Base-by-base conservation (phyloP, 805 yeast species). In the Ogataea salicorniae region DNA sequence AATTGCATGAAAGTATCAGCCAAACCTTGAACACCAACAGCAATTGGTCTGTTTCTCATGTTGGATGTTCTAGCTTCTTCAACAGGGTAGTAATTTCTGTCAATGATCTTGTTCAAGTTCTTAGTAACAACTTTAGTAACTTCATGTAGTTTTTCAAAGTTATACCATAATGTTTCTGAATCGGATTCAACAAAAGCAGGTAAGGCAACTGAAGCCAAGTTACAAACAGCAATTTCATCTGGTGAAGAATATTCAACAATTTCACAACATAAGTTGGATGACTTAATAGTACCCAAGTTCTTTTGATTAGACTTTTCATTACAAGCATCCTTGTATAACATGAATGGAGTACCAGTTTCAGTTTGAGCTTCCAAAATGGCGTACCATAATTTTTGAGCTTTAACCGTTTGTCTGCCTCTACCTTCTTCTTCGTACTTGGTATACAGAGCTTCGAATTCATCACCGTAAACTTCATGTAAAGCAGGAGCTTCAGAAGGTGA, bases 321-420 rank as follows among this genome's bases (percentile, higher is more conserved):
- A 66, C 83, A 79, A 14, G 83, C 79, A 66, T 79, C 84, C 64
- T 79, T 79, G 69, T 79, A 79, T 56, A 79, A 68, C 83, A 79
- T 77, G 68, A 78, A 79, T 40, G 84, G 84, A 43, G 81, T 77
- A 61, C 84, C 84, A 34, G 84, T 79, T 65, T 79, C 84, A 42
- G 83, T 79, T 64, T 79, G 84, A 22, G 83, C 79, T 61, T 78
- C 83, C 61, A 79, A 70, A 44, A 79, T 76, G 35, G 81, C 70
- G 54, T 77, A 76, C 84, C 84, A 79, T 54, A 79, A 70, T 63
- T 78, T 78, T 60, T 79, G 83, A 20, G 83, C 83, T 64, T 75
- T 76, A 53, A 79, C 67, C 26, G 76, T 72, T 47, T 64, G 58
- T 59, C 73, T 70, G 45, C 79, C 81, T 54, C 75, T 72, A 43